Evolutionary conservation across 768 basidiomycete genomes (phyloP), one percentile per base, ranked within the genome.

Genomic region (Fomitopsis pulvina): DNA sequence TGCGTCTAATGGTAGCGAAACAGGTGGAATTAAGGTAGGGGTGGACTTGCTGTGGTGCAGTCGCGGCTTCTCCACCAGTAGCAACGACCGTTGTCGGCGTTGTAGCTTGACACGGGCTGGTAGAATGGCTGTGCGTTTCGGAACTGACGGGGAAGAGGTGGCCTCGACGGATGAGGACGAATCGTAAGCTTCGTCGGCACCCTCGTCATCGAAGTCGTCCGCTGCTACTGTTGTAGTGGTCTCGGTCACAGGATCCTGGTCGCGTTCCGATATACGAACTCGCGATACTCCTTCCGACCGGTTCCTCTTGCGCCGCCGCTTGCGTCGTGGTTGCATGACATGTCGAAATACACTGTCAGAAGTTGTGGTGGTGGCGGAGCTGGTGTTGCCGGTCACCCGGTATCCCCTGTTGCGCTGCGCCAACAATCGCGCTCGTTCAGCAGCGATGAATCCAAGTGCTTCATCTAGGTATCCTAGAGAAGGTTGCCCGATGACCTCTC

Each of bases 401-500:
- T 37, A 43, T 47, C 48, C 56, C 39, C 29, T 49, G 41, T 48
- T 63, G 46, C 62, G 57, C 38, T 68, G 61, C 6, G 80, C 82
- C 39, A 71, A 75, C 54, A 79, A 72, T 53, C 74, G 72, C 29
- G 78, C 79, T 48, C 85, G 73, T 62, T 90, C 87, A 9, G 78
- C 79, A 38, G 82, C 84, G 44, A 89, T 73, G 52, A 88, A 91
- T n/a, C 76, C 78, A 12, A 91, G 71, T 0, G 84, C 85, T 52
- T 81, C 80, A 51, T 85, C 85, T 14, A 91, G 74, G 46, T 78
- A 77, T 0, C 88, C 88, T 12, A 91, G 66, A 2, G 84, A 87
- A 0, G 88, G 87, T 41, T 78, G 72, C 24, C 69, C 70, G 14
- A 61, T 45, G 10, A 57, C 52, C 20, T 72, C 71, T 2, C 57